Conservation (phyloP, 129 eudicot genomes). For the Flaveria ramosissima region DNA sequence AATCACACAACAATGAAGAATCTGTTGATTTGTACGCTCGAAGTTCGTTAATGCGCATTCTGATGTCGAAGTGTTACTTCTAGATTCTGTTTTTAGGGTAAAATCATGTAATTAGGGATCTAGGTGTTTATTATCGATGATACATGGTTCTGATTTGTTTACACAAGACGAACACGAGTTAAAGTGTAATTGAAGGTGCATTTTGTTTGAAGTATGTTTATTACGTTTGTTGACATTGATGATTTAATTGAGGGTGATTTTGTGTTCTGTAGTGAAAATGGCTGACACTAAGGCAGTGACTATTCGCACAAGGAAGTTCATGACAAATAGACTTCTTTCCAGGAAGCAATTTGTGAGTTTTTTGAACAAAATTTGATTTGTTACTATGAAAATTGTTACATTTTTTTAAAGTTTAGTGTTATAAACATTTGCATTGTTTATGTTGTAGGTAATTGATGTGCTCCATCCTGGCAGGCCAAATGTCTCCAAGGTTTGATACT, state of each 20-base stretch:
- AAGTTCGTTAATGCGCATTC: too few relatives aligned
- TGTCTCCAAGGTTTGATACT: slow-evolving; percentile 66
- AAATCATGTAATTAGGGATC: neutral
- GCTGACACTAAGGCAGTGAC: slow-evolving; percentile 79
- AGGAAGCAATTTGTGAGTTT: slow-evolving; percentile 76
- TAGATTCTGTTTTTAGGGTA: neutral
- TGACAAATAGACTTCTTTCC: slow-evolving; percentile 81
- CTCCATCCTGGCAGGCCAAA: slow-evolving; percentile 81
- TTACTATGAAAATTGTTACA: neutral
- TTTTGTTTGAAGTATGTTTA: neutral
- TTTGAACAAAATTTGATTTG: neutral
- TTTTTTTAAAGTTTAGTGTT: neutral
- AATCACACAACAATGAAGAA: neutral
- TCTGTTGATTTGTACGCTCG: neutral
- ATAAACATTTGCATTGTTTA: neutral
- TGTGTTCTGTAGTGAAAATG: slow-evolving; percentile 41
- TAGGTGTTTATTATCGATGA: neutral
- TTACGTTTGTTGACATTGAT: slow-evolving; percentile 8
- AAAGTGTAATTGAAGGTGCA: neutral
- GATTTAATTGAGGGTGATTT: neutral
- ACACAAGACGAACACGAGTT: neutral
- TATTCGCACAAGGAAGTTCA: slow-evolving; percentile 75
- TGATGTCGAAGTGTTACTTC: too few relatives aligned
- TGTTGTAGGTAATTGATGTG: slow-evolving; percentile 69
- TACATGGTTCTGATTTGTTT: too few relatives aligned